A percentile compares a stretch with the other conserved stretches of the same genome.
Conservation (phyloP, 352 stramenopile species). For the Pythium sukuiense region DNA sequence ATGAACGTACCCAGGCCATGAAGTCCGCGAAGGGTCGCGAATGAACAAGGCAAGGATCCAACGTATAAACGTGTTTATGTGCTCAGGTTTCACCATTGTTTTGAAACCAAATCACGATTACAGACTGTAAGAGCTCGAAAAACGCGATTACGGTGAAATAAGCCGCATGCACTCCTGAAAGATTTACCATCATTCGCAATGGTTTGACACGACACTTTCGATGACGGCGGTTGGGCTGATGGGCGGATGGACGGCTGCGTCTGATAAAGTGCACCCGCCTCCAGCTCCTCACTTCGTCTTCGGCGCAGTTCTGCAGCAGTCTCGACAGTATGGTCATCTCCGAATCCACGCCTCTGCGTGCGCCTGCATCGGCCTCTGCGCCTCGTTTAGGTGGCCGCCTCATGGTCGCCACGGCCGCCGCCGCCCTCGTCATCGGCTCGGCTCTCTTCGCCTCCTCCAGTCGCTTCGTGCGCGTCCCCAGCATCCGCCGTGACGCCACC, state of each 20-base stretch:
- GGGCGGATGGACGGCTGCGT: too few species aligned
- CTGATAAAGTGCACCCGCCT: background rate
- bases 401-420: background rate
- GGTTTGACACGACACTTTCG: background rate
- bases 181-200: background rate
- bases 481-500: background rate
- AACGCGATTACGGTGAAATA: too few species aligned
- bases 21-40: background rate
- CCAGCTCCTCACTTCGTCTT: background rate
- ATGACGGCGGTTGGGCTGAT: background rate
- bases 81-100: background rate
- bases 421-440: background rate
- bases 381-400: background rate
- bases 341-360: background rate
- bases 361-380: background rate
- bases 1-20: background rate
- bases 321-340: background rate
- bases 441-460: background rate
- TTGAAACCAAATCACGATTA: background rate
- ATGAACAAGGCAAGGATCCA: background rate
- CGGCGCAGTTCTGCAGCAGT: background rate
- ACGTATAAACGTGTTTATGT: background rate
- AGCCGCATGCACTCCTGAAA: background rate
- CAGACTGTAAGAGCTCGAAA: too few species aligned
- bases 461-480: background rate